These are phyloP conservation scores for Rhodomyrtus psidioides DNA, from an alignment of 441 rosid species.

Conservation along the genomic window DNA sequence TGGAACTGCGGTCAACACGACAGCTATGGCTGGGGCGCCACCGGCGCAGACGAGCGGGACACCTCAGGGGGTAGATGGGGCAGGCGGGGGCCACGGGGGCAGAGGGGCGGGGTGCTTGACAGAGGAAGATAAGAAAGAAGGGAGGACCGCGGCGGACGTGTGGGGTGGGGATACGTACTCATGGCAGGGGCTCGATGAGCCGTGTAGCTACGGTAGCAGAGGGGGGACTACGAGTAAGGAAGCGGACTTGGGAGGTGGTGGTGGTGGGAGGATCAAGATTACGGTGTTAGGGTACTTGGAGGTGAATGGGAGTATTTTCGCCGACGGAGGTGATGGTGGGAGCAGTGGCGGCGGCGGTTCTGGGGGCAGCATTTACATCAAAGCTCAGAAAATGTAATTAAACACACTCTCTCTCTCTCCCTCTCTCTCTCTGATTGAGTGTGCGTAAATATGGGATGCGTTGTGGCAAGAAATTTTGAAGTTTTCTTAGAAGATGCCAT, in stretches of 20 bases:
- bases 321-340: constrained; percentile 13
- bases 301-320: constrained; percentile 9
- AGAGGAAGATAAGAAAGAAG: constrained; percentile 27
- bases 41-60: constrained; percentile 96
- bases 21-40: constrained; percentile 73
- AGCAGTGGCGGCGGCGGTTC: constrained; percentile 11
- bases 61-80: constrained; percentile 77
- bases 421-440: neutral
- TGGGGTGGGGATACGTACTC: constrained; percentile 99
- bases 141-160: constrained; percentile 79
- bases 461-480: neutral
- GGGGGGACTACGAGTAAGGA: constrained; percentile 86
- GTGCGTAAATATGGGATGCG: neutral
- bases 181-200: constrained; percentile 70
- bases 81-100: constrained; percentile 97
- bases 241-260: constrained; percentile 85
- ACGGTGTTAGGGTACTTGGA: constrained; percentile 32
- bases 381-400: constrained; percentile 12
- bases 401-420: neutral
- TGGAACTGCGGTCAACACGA: constrained; percentile 59
- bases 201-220: constrained; percentile 75
- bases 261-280: constrained; percentile 73
- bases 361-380: constrained; percentile 11
- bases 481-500: neutral
- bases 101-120: constrained; percentile 83